Evolutionary conservation across 2,329 filamentous ascomycete species (phyloP), one percentile per base, ranked within the genome.

Genomic region (Beauveria pseudobassiana): DNA sequence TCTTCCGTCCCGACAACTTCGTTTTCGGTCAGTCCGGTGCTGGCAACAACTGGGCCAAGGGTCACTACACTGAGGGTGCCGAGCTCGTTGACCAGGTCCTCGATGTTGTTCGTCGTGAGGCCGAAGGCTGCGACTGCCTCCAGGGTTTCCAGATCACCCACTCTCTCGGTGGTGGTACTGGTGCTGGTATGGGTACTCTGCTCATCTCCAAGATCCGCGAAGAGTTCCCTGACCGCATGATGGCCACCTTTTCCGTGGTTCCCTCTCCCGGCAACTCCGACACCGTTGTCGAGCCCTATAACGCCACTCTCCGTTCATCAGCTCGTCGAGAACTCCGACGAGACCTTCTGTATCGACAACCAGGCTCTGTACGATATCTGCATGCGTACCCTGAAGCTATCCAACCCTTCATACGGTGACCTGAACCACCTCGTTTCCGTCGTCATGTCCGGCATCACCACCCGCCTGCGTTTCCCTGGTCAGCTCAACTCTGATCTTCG

Each of bases 31-130:
- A 98, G 84, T 98, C 95, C 73, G 93, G 95, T 86, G 95, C 95
- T 78, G 95, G 95, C 82, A 99, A 99, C 91, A 98, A 98, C 88
- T 99, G 95, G 95, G 95, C 95, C 80, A 99, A 98, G 89, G 95
- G 95, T 82, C 95, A 99, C 80, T 99, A 99, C 87, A 99, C 95
- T 68, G 95, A 99, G 84, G 95, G 95, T 87, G 95, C 95, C 71
- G 95, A 99, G 84, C 87, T 98, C 67, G 95, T 99, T 70, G 95
- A 99, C 84, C 86, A 97, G 75, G 95, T 99, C 70, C 87, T 99
- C 71, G 95, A 98, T 77, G 95, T 99, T 69, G 93, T 99, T 76
- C 95, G 95, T 77, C 93, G 95, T 74, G 95, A 99, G 86, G 93
- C 95, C 70, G 95, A 99, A 83, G 91, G 90, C 78, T 98, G 95